Conservation (phyloP, 495 filamentous ascomycete genomes). For the Penicillium dipodomyicola region DNA sequence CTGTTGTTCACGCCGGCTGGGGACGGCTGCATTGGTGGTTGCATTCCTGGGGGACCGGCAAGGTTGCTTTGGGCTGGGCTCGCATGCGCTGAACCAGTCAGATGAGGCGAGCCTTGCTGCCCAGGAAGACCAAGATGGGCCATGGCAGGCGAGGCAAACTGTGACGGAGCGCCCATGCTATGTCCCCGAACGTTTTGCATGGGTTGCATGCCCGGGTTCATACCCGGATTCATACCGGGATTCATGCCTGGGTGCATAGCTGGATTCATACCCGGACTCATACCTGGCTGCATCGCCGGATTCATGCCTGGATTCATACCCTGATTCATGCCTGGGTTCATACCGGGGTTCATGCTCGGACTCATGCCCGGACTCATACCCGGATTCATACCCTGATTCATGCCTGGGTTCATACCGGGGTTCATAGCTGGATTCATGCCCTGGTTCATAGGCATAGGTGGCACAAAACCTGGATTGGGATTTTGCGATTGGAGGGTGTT, state of each 20-base stretch:
- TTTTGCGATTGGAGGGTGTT: conserved; percentile 36
- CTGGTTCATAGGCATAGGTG: conserved; percentile 35
- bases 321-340: conserved; percentile 30
- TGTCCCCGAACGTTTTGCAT: conserved; percentile 28
- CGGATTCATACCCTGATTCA: neutral
- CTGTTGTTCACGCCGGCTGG: conserved; percentile 82
- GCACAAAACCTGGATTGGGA: conserved; percentile 32
- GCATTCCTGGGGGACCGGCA: conserved; percentile 58
- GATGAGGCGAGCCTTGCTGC: conserved; percentile 44
- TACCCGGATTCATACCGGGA: conserved; percentile 19
- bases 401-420: conserved; percentile 7
- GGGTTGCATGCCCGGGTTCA: conserved; percentile 36
- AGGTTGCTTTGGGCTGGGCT: conserved; percentile 48
- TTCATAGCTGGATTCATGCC: conserved; percentile 32
- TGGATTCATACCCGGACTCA: conserved; percentile 28
- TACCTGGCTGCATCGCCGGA: neutral
- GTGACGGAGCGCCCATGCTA: conserved; percentile 39
- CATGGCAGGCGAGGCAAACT: conserved; percentile 53
- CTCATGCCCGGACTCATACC: conserved; percentile 29
- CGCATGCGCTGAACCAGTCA: conserved; percentile 46
- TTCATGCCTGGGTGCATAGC: conserved; percentile 32
- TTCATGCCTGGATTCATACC: conserved; percentile 18
- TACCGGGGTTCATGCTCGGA: conserved; percentile 21
- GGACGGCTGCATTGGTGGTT: conserved; percentile 65
- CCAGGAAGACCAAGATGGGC: conserved; percentile 48